Evolutionary conservation across 108 stramenopile genomes (phyloP), one percentile per base, ranked within the genome.

Genomic region (Bacterosira constricta): DNA sequence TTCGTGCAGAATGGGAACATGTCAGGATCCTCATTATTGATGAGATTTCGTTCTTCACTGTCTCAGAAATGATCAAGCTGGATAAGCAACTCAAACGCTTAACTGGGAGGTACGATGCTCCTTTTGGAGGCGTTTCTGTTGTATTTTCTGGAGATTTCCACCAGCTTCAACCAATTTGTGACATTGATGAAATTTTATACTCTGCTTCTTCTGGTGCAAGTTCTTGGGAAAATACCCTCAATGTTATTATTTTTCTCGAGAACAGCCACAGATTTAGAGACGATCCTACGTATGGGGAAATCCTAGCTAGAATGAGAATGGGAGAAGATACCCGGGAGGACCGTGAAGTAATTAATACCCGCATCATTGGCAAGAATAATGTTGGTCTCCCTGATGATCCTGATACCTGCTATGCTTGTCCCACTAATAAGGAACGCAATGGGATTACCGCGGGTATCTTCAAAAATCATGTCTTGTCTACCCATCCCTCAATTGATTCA

Each of bases 381-480:
- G 6, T 31, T 13, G 9, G 13, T n/a, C 47, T 45, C 0, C 17
- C 25, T 3, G 6, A 15, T 17, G 30, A 9, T 32, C 49, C 21
- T 3, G 29, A 65, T 51, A 29, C 18, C 21, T 65, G 47, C 15
- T 65, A 32, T 51, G 64, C 64, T 27, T 75, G 73, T 50, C 36
- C 65, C 0, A 60, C 57, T 1, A 75, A 75, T 20, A 66, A 49
- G 26, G 56, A 75, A 18, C 55, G 65, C 2, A 75, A 75, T 55
- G 41, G 45, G 1, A 66, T 75, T 4, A 15, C 18, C 23, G 57
- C 64, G 21, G 65, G 39, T 39, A 46, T 23, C 15, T 75, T 75
- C 44, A 45, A 58, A 35, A 11, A 59, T 2, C 66, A 60, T 31
- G 59, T 67, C 0, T 0, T 21, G 7, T 10, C 11, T 23, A 65